Evolutionary conservation across 2,329 filamentous ascomycete genomes (phyloP).

Genomic region (Neopestalotiopsis clavispora): DNA sequence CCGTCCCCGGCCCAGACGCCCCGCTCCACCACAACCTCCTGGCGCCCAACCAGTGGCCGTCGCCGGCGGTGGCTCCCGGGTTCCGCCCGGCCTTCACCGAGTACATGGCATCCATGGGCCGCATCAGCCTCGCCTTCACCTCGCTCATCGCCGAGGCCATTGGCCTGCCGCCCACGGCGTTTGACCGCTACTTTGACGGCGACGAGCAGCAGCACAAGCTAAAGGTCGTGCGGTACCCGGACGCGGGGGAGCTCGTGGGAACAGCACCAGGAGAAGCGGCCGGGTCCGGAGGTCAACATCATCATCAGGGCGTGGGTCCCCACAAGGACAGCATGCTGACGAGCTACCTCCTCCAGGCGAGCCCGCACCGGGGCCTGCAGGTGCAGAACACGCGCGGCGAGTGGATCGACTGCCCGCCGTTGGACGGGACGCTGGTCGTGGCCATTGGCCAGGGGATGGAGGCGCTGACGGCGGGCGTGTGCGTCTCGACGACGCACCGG

Average conservation of each 20-base stretch:
- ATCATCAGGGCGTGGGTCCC: conserved; percentile 68
- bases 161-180: conserved; percentile 69
- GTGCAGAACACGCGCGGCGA: conserved; percentile 78
- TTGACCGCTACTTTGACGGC: conserved; percentile 83
- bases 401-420: conserved; percentile 84
- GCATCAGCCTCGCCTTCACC: conserved; percentile 75
- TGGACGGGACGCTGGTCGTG: conserved; percentile 79
- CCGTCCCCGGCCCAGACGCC: conserved; percentile 62
- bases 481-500: conserved; percentile 80
- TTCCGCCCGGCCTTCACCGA: conserved; percentile 74
- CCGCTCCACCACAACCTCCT: conserved; percentile 78
- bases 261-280: conserved; percentile 28
- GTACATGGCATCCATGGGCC: conserved; percentile 79
- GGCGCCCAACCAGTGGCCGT: conserved; percentile 83
- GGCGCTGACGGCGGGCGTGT: conserved; percentile 82
- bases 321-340: conserved; percentile 88
- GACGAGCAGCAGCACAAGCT: conserved; percentile 78
- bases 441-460: conserved; percentile 88
- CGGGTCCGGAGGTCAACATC: conserved; percentile 29
- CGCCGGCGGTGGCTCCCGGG: conserved; percentile 61
- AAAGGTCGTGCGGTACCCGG: conserved; percentile 88
- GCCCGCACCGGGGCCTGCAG: conserved; percentile 76
- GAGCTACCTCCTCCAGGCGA: conserved; percentile 81
- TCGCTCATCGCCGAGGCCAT: conserved; percentile 85
- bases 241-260: conserved; percentile 59